Evolutionary conservation across 2,329 filamentous ascomycete genomes (phyloP).

Genomic region (Colletotrichum brevisporum): DNA sequence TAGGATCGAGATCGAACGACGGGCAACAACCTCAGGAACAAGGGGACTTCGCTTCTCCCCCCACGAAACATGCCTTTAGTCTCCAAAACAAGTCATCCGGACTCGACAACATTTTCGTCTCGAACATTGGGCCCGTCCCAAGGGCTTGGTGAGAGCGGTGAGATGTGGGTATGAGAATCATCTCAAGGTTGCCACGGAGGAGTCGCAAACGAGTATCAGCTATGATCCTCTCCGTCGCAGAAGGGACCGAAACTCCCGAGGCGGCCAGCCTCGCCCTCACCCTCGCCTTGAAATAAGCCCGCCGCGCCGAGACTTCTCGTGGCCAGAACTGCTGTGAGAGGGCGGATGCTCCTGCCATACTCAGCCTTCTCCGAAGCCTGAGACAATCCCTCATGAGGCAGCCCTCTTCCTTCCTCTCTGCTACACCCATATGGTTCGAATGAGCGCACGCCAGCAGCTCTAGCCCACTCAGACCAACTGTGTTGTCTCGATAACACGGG

Average conservation of each 20-base stretch:
- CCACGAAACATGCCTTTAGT: not conserved
- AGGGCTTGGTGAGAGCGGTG: not conserved
- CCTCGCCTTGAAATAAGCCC: not conserved
- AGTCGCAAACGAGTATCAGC: slow-evolving; percentile 41
- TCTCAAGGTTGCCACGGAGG: slow-evolving; percentile 18
- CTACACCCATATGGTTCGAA: slow-evolving; percentile 20
- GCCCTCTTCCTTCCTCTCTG: not conserved
- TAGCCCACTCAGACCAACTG: slow-evolving; percentile 18
- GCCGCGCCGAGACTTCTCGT: not conserved
- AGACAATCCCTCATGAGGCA: too few relatives aligned
- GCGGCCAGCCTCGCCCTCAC: not conserved
- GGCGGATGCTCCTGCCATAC: not conserved
- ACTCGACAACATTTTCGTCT: slow-evolving; percentile 7
- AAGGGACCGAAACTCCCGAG: slow-evolving; percentile 20
- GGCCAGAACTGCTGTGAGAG: not conserved
- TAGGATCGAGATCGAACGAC: slow-evolving; percentile 2
- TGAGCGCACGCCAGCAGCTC: slow-evolving; percentile 24
- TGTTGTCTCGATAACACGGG: slow-evolving; percentile 30
- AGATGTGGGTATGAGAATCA: slow-evolving; percentile 36
- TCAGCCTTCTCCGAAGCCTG: slow-evolving; percentile 3
- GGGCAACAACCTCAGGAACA: not conserved
- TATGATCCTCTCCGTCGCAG: slow-evolving; percentile 34
- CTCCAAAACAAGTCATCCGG: slow-evolving; percentile 7
- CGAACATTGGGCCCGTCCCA: slow-evolving; percentile 31
- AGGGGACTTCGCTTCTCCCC: not conserved